Evolutionary conservation across 2,329 filamentous ascomycete genomes (phyloP).

Genomic region (Pseudogymnoascus sp.): DNA sequence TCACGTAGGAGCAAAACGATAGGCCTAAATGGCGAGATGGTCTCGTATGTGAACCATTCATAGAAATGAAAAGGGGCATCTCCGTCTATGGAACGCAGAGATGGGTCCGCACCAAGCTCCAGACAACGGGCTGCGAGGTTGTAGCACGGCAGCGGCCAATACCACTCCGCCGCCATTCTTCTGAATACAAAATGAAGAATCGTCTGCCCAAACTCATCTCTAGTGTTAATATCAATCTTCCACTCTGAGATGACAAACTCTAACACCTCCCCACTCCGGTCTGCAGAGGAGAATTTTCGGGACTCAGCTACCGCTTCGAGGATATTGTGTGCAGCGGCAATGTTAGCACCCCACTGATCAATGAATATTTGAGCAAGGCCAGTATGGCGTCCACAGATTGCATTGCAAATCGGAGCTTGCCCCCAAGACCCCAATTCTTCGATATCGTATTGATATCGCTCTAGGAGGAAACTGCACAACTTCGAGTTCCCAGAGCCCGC

Average conservation of each 20-base stretch:
- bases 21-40: not conserved
- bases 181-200: not conserved
- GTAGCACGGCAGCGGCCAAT: not conserved
- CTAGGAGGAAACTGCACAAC: not conserved
- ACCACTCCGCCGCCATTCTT: not conserved
- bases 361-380: not conserved
- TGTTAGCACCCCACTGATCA: not conserved
- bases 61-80: not conserved
- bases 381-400: not conserved
- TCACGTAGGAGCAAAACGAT: not conserved
- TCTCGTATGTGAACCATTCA: not conserved
- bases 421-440: not conserved
- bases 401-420: not conserved
- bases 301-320: not conserved
- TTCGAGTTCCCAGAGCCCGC: not conserved
- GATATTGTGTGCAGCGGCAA: not conserved
- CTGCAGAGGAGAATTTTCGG: too few species aligned
- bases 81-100: not conserved
- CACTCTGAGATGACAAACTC: not conserved
- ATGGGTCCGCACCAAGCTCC: not conserved
- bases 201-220: not conserved
- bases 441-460: not conserved
- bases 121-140: not conserved
- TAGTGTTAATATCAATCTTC: not conserved
- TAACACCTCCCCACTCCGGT: not conserved